Evolutionary conservation across 2,329 filamentous ascomycete genomes (phyloP), one percentile per base, ranked within the genome.

Genomic region (Xylaria sp.): DNA sequence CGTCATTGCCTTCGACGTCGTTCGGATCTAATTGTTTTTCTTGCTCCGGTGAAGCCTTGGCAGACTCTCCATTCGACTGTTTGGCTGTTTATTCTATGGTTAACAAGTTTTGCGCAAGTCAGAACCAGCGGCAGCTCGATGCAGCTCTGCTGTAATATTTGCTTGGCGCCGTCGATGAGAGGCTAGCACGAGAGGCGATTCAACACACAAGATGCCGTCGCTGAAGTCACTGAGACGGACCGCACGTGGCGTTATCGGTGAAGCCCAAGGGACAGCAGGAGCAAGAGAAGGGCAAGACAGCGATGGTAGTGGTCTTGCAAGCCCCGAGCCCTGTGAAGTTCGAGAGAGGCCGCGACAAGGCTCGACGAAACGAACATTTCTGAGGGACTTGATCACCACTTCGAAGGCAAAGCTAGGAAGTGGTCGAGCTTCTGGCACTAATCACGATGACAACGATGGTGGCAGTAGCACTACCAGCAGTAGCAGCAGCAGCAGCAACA

Each of bases 351-450:
- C 54, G 51, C 71, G 70, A 55, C 62, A 64, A 63, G 58, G 70
- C 36, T 54, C 67, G 48, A 68, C 71, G 9, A 71, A 66, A 58
- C 62, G 72, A 49, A 69, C 68, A 13, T 68, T 74, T 49, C 58
- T 78, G 54, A 74, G 75, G 68, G 71, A 71, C 28, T 54, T 77
- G 20, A 75, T 77, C 60, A 72, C 64, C 54, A 67, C 72, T 48
- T 72, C 76, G 63, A 76, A 72, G 65, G 71, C 74, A 7, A 71
- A 72, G 59, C 63, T 68, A 15, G 63, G 49, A 46, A 51, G 59
- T 12, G 48, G 51, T 51, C 66, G 48, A 25, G 28, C 51, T 18
- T 23, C 41, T 31, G 23, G n/a, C 18, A 39, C 23, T 39, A 18
- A 60, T 41, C 25, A 52, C 36, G 39, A 36, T 15, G 49, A 39